phyloP scores from a whole-genome alignment of 495 filamentous ascomycete genomes.

The Chaetomium cochliodes region DNA sequence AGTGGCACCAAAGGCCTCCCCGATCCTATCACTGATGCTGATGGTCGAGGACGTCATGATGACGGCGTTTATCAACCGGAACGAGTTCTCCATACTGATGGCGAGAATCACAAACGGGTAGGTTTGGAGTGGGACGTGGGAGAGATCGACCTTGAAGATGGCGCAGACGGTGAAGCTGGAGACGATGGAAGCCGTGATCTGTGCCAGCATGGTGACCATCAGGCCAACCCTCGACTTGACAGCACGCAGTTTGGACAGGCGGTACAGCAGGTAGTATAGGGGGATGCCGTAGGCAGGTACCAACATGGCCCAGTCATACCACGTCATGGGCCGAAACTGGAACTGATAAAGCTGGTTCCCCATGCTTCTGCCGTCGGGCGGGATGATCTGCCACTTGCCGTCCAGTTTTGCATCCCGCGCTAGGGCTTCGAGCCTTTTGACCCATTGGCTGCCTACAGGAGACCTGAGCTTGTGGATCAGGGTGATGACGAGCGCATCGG shows the following conservation, averaged over 20 bases:
- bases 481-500: slow-evolving; percentile 72
- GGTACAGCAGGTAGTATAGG: slow-evolving; percentile 56
- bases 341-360: slow-evolving; percentile 67
- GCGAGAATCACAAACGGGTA: slow-evolving; percentile 70
- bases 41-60: slow-evolving; percentile 62
- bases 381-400: slow-evolving; percentile 60
- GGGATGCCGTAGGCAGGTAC: slow-evolving; percentile 59
- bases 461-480: slow-evolving; percentile 62
- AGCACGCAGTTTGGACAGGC: slow-evolving; percentile 59
- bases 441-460: slow-evolving; percentile 58
- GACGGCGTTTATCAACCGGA: slow-evolving; percentile 69
- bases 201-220: slow-evolving; percentile 61
- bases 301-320: slow-evolving; percentile 57
- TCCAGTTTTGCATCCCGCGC: slow-evolving; percentile 32
- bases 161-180: slow-evolving; percentile 64
- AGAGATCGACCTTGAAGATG: slow-evolving; percentile 60
- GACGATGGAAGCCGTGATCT: slow-evolving; percentile 65
- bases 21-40: slow-evolving; percentile 58
- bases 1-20: slow-evolving; percentile 65
- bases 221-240: slow-evolving; percentile 68
- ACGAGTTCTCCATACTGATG: slow-evolving; percentile 70
- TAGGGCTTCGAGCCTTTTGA: slow-evolving; percentile 50
- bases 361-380: slow-evolving; percentile 49
- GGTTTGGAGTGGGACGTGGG: slow-evolving; percentile 57
- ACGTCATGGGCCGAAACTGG: slow-evolving; percentile 65